Base-by-base conservation (phyloP, 1,284 basidiomycete genomes). In the Irpex sp. region DNA sequence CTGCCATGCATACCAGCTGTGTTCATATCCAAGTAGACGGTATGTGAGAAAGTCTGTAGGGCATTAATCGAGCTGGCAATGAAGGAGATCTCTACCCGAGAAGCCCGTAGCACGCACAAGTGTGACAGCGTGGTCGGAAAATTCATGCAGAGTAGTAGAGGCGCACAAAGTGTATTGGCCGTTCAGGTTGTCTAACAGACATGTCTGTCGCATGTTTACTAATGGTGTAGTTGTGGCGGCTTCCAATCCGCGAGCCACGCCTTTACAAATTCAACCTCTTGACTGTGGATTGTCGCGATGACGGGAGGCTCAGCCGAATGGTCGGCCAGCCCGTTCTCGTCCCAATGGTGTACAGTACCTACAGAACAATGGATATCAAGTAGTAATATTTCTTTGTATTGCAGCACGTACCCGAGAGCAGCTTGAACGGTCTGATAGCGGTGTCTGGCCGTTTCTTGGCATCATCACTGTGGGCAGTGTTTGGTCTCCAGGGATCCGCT, bases 281-380 rank as follows among this genome's bases (percentile, higher is more conserved):
- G 86, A 44, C 78, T 75, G 70, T 98, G 96, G 57, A 97, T 90
- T 65, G 85, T 81, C 59, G 82, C 81, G 66, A 98, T 96, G 67
- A 91, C 82, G 8, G 77, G 72, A 0, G 96, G 96, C 71, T 97
- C 95, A 26, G 83, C 76, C 1, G 76, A 71, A 48, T 84, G 79
- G 68, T 94, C 79, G 4, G 71, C 71, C 17, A 92, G 78, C 0
- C 94, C 93, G 71, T 92, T 90, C 76, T 94, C 92, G 69, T 96
- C 94, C 70, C 88, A 96, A 71, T 96, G 94, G 74, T 97, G 94
- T 1, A 96, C 91, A n/a, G 83, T 92, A 62, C 85, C 89, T 90
- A 61, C 31, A 36, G 21, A 31, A n/a, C 3, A 13, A 38, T 15
- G 11, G n/a, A 21, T 2, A 54, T 54, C 0, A 63, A 26, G 0